Base-by-base conservation (phyloP, 345 rosid genomes). In the Bretschneidera sinensis region DNA sequence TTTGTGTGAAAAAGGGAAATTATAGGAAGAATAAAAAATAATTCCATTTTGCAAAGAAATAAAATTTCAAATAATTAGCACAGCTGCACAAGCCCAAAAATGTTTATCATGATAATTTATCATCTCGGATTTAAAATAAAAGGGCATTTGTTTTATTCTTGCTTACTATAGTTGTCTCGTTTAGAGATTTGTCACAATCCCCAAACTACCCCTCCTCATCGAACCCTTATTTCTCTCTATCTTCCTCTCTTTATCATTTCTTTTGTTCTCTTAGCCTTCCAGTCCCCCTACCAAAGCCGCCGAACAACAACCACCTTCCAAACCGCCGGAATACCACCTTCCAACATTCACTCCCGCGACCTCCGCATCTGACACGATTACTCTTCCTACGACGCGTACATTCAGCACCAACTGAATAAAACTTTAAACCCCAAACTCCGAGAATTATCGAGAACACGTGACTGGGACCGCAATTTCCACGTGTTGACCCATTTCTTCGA, bases 351-450 rank as follows among this genome's bases (percentile, higher is more conserved):
- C 52, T 20, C 75, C 6, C 28, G 35, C 6, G 89, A 65, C 59
- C 71, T 92, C 21, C 76, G 59, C 54, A 92, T 92, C 81, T 84
- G 97, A 43, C 82, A 78, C 6, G 86, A 87, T 0, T 92, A 81
- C 86, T 0, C 77, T 63, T 74, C 98, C 59, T 92, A 92, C 87
- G 89, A 83, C 6, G 52, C 88, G 23, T 89, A 92, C 95, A 78
- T 89, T 51, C 79, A 92, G n/a, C 96, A 81, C 58, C 98, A 92
- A 74, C 96, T 92, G 64, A 89, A 86, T 79, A 90, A 92, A 68
- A 92, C 97, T 63, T 88, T 78, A 0, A 87, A 92, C 71, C 97
- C 97, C 0, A 89, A 82, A 71, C 88, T 92, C 16, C 67, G 96
- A 2, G 31, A 76, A 24, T 73, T 82, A 17, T 90, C 97, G 98